Base-by-base conservation (phyloP, 2,329 filamentous ascomycete genomes). In the Sporothrix protearum region DNA sequence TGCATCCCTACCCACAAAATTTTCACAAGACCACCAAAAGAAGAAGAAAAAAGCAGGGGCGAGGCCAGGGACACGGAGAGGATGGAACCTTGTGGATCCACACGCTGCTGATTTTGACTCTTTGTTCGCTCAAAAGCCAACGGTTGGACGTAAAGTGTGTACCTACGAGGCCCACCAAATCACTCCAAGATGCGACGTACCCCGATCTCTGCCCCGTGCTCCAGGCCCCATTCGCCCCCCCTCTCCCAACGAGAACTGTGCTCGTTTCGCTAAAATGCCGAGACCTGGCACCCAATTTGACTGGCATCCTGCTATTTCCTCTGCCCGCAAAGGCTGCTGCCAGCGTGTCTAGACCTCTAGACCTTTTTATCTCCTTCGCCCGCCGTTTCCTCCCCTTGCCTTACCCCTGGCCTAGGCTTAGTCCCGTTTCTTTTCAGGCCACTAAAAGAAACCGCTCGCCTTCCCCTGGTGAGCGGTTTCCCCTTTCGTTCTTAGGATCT, bases 221-320 rank as follows among this genome's bases (percentile, higher is more conserved):
- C 57, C 57, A 42, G 22, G 5, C 36, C 10, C 57, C 57, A 39
- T 61, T 12, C n/a, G 36, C n/a, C n/a, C n/a, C 36, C 33, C 45
- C 8, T n/a, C 19, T n/a, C 63, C 64, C 64, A 25, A 3, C 12
- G 28, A 14, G 25, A 8, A 51, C 19, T 36, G 22, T 49, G 25
- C 64, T 67, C 39, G 72, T 73, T 75, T 74, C 71, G 73, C 73
- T 70, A 74, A 73, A 66, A 71, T 68, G 72, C 67, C 71, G 72
- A 73, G 71, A 68, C 59, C 64, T 70, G 49, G 66, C 69, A 28
- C 49, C 66, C 55, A 74, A 73, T 73, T 74, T 72, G 64, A 55
- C 28, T 49, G 42, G 45, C 45, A 67, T 25, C 36, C 36, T 45
- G 42, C 42, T 47, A 2, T 47, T 19, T 47, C 19, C 14, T 47